Conservation (phyloP, 176 grass and related monocot species). For the Eragrostis nindensis region DNA sequence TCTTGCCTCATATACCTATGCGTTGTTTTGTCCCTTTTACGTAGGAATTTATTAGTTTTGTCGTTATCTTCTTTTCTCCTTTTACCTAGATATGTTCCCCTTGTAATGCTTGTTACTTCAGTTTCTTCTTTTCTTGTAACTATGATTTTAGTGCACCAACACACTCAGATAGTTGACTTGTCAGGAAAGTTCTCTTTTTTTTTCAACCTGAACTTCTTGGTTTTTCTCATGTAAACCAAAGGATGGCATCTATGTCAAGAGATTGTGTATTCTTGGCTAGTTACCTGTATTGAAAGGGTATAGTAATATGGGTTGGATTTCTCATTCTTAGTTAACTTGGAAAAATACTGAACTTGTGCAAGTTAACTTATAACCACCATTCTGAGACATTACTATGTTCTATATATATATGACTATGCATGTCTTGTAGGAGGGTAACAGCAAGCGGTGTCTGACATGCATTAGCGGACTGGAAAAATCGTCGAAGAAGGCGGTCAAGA, state of each 20-base stretch:
- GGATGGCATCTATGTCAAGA: not conserved
- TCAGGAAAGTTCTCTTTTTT: constrained; percentile 1
- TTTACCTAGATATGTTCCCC: constrained; percentile 7
- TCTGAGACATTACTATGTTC: not conserved
- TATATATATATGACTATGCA: constrained; percentile 18
- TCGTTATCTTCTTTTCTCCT: not conserved
- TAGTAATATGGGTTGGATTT: not conserved
- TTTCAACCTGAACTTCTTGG: not conserved
- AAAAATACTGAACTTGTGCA: not conserved
- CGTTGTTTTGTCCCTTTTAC: not conserved
- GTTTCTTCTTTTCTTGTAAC: not conserved
- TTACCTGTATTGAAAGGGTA: not conserved
- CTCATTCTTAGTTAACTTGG: not conserved
- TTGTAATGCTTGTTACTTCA: constrained; percentile 1
- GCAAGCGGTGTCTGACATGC: constrained; percentile 4
- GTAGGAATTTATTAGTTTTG: not conserved
- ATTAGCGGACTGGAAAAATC: not conserved
- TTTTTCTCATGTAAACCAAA: constrained; percentile 19
- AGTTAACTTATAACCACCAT: not conserved
- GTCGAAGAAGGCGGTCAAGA: not conserved
- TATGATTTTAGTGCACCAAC: not conserved
- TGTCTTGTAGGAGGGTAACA: constrained; percentile 28
- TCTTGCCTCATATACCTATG: not conserved
- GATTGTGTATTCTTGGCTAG: not conserved
- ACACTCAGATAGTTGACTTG: not conserved